Conservation (phyloP, 495 filamentous ascomycete species). For the Jackrogersella multiformis region DNA sequence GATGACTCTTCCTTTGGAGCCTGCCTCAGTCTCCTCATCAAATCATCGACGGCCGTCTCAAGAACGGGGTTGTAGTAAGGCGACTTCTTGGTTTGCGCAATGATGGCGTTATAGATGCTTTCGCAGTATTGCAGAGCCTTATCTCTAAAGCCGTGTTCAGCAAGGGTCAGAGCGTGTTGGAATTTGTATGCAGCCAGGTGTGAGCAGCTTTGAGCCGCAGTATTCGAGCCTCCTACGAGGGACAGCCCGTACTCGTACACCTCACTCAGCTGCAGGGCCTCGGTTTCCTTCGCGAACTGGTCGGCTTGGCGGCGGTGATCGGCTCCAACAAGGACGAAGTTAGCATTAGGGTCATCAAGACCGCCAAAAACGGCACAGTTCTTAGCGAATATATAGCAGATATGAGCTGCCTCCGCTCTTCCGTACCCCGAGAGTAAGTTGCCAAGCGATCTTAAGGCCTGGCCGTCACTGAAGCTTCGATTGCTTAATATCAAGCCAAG, state of each 20-base stretch:
- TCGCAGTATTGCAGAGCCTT: slow-evolving; percentile 95
- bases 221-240: slow-evolving; percentile 65
- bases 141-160: slow-evolving; percentile 79
- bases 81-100: slow-evolving; percentile 81
- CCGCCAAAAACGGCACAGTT: slow-evolving; percentile 75
- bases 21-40: slow-evolving; percentile 81
- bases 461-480: slow-evolving; percentile 78
- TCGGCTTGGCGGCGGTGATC: slow-evolving; percentile 75
- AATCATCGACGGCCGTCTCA: slow-evolving; percentile 79
- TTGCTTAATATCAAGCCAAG: slow-evolving; percentile 86
- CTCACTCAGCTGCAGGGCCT: slow-evolving; percentile 88
- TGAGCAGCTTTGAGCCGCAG: slow-evolving; percentile 67
- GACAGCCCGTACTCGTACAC: slow-evolving; percentile 88
- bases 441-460: slow-evolving; percentile 81
- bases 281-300: slow-evolving; percentile 77
- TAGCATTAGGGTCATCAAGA: slow-evolving; percentile 79
- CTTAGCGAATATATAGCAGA: slow-evolving; percentile 75
- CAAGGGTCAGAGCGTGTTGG: slow-evolving; percentile 81
- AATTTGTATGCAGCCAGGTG: slow-evolving; percentile 92
- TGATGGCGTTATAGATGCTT: slow-evolving; percentile 79
- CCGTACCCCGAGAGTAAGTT: slow-evolving; percentile 87
- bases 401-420: slow-evolving; percentile 87
- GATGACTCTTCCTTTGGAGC: slow-evolving; percentile 75
- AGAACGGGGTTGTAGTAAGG: slow-evolving; percentile 83
- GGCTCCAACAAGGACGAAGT: slow-evolving; percentile 83